Evolutionary conservation across 2,329 filamentous ascomycete genomes (phyloP).

Genomic region (Stylonectria norvegica): DNA sequence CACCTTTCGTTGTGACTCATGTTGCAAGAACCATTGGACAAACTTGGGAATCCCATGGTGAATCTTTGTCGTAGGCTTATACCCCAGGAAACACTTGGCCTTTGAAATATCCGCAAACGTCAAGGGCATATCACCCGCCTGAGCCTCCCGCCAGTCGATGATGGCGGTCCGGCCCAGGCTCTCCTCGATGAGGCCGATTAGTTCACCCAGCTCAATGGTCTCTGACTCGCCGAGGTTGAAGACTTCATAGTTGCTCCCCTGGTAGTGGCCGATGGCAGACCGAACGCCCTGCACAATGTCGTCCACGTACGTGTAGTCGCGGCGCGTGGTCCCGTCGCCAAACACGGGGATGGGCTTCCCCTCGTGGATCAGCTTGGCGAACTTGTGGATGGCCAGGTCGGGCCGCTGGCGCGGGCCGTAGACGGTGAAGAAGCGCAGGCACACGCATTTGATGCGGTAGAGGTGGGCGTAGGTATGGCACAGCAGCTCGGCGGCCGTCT

Average conservation of each 20-base stretch:
- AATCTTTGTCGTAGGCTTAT: constrained; percentile 19
- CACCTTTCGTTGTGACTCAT: constrained; percentile 2
- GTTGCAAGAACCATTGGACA: constrained; percentile 17
- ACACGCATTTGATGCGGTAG: constrained; percentile 21
- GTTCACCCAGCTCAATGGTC: constrained; percentile 17
- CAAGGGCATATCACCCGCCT: constrained; percentile 21
- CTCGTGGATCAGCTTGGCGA: constrained; percentile 19
- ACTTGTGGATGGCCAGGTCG: constrained; percentile 25
- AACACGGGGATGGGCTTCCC: constrained; percentile 24
- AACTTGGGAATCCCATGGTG: constrained; percentile 18
- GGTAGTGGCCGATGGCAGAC: constrained; percentile 19
- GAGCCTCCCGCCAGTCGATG: constrained; percentile 15
- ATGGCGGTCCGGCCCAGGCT: constrained; percentile 17
- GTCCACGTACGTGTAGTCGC: constrained; percentile 26
- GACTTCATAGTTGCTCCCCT: constrained; percentile 16
- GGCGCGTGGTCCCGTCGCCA: constrained; percentile 20
- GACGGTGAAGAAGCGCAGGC: constrained; percentile 26
- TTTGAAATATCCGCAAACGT: constrained; percentile 23
- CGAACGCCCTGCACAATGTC: constrained; percentile 23
- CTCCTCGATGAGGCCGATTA: constrained; percentile 19
- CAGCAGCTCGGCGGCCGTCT: constrained; percentile 18
- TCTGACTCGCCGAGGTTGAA: constrained; percentile 25
- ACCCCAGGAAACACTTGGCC: constrained; percentile 16
- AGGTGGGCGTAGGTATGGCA: constrained; percentile 25
- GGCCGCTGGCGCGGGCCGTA: constrained; percentile 25